Evolutionary conservation across 352 stramenopile species (phyloP).

Genomic region (Chrysophaeum taylorii): DNA sequence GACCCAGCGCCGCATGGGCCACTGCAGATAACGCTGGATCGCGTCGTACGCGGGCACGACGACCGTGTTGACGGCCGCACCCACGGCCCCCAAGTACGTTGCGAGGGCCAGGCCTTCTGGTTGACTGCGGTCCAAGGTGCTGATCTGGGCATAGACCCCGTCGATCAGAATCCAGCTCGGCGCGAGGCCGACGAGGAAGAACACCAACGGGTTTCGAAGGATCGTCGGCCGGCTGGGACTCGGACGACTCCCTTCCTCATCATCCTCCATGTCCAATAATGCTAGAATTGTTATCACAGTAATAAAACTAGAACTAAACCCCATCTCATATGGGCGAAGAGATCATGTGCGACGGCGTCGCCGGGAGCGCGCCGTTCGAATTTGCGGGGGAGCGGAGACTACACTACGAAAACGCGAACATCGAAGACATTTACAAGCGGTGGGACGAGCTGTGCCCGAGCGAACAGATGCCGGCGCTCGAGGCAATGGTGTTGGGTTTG

Average conservation of each 20-base stretch:
- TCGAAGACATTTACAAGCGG: slow-evolving; percentile 69
- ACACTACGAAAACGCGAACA: slow-evolving; percentile 43
- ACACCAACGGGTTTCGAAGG: too few relatives aligned
- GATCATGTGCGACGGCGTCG: too few relatives aligned
- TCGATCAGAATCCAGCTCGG: background rate
- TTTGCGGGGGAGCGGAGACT: slow-evolving; percentile 1
- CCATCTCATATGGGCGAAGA: too few relatives aligned
- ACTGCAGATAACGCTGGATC: background rate
- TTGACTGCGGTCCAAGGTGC: background rate
- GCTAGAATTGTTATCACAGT: too few relatives aligned
- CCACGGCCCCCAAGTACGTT: background rate
- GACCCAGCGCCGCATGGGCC: background rate
- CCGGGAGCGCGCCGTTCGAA: background rate
- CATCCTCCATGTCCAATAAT: too few relatives aligned
- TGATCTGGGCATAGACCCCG: background rate
- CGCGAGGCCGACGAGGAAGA: background rate
- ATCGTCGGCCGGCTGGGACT: too few relatives aligned
- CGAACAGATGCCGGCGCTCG: too few relatives aligned
- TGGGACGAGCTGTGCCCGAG: slow-evolving; percentile 69
- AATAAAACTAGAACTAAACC: too few relatives aligned
- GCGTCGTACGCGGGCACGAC: background rate
- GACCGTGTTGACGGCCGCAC: background rate
- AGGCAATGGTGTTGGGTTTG: background rate
- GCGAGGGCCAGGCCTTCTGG: slow-evolving; percentile 7
- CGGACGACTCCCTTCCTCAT: too few relatives aligned